Evolutionary conservation across 441 rosid species (phyloP).

Genomic region (Jatropha podagrica): DNA sequence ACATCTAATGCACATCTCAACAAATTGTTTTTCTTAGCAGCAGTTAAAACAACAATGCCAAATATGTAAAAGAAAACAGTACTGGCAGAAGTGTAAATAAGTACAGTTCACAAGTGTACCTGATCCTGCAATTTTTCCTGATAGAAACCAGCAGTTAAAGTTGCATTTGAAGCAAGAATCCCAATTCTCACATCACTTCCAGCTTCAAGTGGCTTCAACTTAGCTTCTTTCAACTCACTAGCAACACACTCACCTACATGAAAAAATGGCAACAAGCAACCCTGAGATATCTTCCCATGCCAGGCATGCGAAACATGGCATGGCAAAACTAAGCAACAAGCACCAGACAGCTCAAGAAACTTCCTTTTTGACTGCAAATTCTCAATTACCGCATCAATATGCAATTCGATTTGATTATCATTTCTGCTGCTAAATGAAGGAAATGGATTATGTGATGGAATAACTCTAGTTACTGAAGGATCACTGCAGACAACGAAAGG

Average conservation of each 20-base stretch:
- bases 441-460: constrained; percentile 11
- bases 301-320: constrained; percentile 51
- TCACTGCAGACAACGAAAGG: constrained; percentile 59
- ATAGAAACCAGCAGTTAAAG: constrained; percentile 35
- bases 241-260: constrained; percentile 57
- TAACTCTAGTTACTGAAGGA: constrained; percentile 28
- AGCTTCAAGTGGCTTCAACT: constrained; percentile 53
- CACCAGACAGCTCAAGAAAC: constrained; percentile 59
- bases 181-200: constrained; percentile 49
- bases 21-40: too few relatives aligned
- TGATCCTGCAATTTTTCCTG: constrained; percentile 49
- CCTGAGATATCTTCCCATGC: constrained; percentile 42
- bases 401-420: constrained; percentile 1
- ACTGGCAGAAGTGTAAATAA: not conserved
- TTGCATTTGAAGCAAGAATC: constrained; percentile 33
- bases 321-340: constrained; percentile 53
- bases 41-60: too few relatives aligned
- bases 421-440: constrained; percentile 12
- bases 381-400: constrained; percentile 25
- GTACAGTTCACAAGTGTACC: constrained; percentile 26
- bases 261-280: constrained; percentile 42
- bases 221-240: constrained; percentile 54
- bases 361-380: constrained; percentile 41
- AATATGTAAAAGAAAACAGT: not conserved
- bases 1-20: too few relatives aligned